Base-by-base conservation (phyloP, 2,329 filamentous ascomycete species). In the Cladophialophora exuberans region DNA sequence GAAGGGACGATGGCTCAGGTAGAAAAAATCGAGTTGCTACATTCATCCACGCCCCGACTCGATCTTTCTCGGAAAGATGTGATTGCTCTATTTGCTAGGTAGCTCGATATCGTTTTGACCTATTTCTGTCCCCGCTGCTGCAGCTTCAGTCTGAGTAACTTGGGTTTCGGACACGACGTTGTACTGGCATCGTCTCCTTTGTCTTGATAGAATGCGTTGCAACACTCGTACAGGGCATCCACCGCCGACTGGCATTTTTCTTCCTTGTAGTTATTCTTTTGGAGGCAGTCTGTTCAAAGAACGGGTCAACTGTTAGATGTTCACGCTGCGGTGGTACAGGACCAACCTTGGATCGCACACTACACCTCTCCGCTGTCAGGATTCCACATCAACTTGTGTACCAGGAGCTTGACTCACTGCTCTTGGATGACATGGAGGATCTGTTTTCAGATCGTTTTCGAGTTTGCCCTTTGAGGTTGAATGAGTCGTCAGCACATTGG, bases 141-240 rank as follows among this genome's bases (percentile, higher is more conserved):
- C 77, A 96, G 85, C 73, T 96, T 97, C 62, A 97, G 75, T 70
- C 83, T 83, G 54, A 99, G 76, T 53, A 97, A 76, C 62, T 79
- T 83, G 6, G 89, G 83, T 69, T 93, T 93, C 0, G 94, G 94
- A 69, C 94, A 99, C 75, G 89, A 94, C 17, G 86, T 83, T 2
- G 87, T 88, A 36, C 80, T 84, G 26, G 89, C 91, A 20, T 84
- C 75, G 52, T 95, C 86, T 13, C 94, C 92, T 56, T 89, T 83
- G 54, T 83, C 80, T 65, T 86, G 76, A 73, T 99, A 97, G 70
- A 97, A 96, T 10, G 83, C 82, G 66, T 92, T 86, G 73, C 94
- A 99, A 74, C 94, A 99, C 64, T 94, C 87, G 72, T 97, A 99
- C 20, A 99, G 77, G 2, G 90, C 89, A 69, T 93, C 86, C 53